These are phyloP conservation scores for Penicillium pulvis DNA, from an alignment of 495 filamentous ascomycete species.

Conservation along the genomic window DNA sequence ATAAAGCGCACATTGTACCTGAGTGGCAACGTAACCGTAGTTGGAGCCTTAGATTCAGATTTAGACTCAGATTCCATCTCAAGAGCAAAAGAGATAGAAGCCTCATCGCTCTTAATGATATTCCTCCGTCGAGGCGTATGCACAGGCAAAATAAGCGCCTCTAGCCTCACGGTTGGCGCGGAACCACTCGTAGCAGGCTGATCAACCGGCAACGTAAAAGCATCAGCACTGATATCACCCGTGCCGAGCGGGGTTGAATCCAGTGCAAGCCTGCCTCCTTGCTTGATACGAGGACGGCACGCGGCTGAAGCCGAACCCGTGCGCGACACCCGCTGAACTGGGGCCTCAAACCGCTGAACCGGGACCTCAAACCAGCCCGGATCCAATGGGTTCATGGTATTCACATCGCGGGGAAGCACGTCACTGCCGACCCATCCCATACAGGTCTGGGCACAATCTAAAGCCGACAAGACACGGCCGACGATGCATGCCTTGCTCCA, in stretches of 20 bases:
- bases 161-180: constrained; percentile 20
- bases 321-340: constrained; percentile 35
- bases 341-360: constrained; percentile 61
- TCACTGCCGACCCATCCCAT: constrained; percentile 76
- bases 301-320: constrained; percentile 8
- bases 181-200: constrained; percentile 9
- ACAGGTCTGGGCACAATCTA: constrained; percentile 66
- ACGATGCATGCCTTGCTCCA: constrained; percentile 83
- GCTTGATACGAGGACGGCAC: constrained; percentile 40
- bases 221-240: constrained; percentile 51
- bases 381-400: constrained; percentile 34
- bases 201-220: constrained; percentile 40
- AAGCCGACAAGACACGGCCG: constrained; percentile 70
- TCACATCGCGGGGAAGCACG: constrained; percentile 44
- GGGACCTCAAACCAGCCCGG: constrained; percentile 69
- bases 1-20: constrained; percentile 67
- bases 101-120: constrained; percentile 49
- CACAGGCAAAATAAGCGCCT: constrained; percentile 25
- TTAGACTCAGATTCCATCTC: background rate
- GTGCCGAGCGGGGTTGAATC: constrained; percentile 42
- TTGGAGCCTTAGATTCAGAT: constrained; percentile 30
- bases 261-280: constrained; percentile 34
- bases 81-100: constrained; percentile 55
- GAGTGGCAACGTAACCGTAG: constrained; percentile 50
- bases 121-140: constrained; percentile 23